A percentile compares a stretch with the other conserved stretches of the same genome.
Evolutionary conservation across 1,284 basidiomycete species (phyloP).

Genomic region (Fomitopsis pinicola): DNA sequence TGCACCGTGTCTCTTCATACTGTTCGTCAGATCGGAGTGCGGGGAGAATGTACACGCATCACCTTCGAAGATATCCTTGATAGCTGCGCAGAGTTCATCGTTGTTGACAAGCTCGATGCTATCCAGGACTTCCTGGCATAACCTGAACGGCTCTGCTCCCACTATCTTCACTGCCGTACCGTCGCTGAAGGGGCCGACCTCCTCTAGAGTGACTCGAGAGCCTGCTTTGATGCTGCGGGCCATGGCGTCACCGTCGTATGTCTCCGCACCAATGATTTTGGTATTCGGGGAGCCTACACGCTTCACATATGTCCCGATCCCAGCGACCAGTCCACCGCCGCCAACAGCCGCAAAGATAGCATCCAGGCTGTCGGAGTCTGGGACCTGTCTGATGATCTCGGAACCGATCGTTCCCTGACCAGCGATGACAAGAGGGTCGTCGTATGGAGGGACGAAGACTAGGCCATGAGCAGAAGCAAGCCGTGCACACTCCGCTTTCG

Average conservation of each 20-base stretch:
- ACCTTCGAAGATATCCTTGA: slow-evolving; percentile 99
- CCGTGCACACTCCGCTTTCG: slow-evolving; percentile 91
- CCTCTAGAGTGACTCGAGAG: slow-evolving; percentile 77
- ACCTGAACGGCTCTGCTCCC: slow-evolving; percentile 91
- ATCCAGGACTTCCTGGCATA: slow-evolving; percentile 87
- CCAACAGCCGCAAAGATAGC: slow-evolving; percentile 91
- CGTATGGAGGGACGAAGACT: slow-evolving; percentile 94
- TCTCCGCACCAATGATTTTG: slow-evolving; percentile 92
- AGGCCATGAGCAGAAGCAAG: slow-evolving; percentile 77
- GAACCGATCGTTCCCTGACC: slow-evolving; percentile 96
- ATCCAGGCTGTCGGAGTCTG: slow-evolving; percentile 73
- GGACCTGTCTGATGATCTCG: slow-evolving; percentile 88
- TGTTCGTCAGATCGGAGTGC: background rate
- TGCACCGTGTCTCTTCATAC: slow-evolving; percentile 79
- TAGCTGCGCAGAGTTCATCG: slow-evolving; percentile 97
- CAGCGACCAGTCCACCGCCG: slow-evolving; percentile 89
- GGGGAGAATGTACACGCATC: slow-evolving; percentile 10
- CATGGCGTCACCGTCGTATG: slow-evolving; percentile 94
- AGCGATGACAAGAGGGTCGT: slow-evolving; percentile 95
- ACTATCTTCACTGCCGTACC: slow-evolving; percentile 99
- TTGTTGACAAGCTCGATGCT: slow-evolving; percentile 85
- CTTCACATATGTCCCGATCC: slow-evolving; percentile 92
- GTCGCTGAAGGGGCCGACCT: slow-evolving; percentile 96
- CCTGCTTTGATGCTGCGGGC: slow-evolving; percentile 74
- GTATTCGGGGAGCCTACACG: slow-evolving; percentile 85